phyloP scores from a whole-genome alignment of 257 asterid genomes.

The Scutellaria baicalensis region DNA sequence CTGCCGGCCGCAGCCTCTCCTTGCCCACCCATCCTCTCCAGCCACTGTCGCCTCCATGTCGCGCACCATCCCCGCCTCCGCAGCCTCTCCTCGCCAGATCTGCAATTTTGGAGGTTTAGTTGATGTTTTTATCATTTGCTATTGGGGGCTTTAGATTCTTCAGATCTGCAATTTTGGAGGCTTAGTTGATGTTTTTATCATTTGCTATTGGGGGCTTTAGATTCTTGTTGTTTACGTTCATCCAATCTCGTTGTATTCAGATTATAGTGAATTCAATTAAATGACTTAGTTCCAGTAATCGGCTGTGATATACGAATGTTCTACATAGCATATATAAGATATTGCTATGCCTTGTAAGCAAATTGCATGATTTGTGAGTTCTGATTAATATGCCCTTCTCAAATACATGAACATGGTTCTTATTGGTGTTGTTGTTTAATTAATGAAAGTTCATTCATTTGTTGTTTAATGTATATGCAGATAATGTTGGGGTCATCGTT shows the following conservation, averaged over 20 bases:
- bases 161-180: slow-evolving; percentile 4
- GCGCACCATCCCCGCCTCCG: too few relatives aligned
- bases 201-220: not conserved
- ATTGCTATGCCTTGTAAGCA: not conserved
- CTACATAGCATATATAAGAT: not conserved
- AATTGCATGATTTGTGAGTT: too few relatives aligned
- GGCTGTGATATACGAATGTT: not conserved
- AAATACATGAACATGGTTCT: not conserved
- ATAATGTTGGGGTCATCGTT: too few relatives aligned
- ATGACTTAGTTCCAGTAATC: not conserved
- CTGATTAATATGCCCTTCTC: too few relatives aligned
- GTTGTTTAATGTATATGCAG: not conserved
- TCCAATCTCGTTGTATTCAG: not conserved
- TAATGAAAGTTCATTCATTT: too few relatives aligned
- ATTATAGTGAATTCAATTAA: not conserved
- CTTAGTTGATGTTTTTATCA: not conserved
- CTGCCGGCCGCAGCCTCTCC: too few relatives aligned
- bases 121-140: not conserved
- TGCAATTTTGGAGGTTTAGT: not conserved
- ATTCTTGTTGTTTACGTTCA: slow-evolving; percentile 1
- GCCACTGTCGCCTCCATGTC: too few relatives aligned
- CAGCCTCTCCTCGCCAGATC: too few relatives aligned
- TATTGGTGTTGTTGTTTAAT: not conserved
- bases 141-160: not conserved
- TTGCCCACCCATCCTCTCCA: too few relatives aligned